Percentiles rank a stretch among this genome's conserved stretches.
Conservation (phyloP, 768 basidiomycete species). For the Lactarius indigo region DNA sequence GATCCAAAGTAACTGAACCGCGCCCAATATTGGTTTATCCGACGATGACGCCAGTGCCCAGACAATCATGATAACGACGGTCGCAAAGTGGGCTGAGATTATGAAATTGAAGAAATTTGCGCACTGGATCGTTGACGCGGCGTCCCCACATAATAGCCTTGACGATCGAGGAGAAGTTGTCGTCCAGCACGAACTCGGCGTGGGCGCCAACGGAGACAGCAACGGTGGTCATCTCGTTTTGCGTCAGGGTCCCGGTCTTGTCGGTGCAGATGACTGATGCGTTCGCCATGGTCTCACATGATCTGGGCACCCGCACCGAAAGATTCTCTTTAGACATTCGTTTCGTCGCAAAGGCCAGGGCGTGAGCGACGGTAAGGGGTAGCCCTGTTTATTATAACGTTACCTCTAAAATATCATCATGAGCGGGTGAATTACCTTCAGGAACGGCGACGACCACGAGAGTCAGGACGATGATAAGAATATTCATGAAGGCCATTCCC, state of each 20-base stretch:
- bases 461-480: slow-evolving; percentile 92
- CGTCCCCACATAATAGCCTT: slow-evolving; percentile 99
- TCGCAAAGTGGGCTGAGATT: slow-evolving; percentile 90
- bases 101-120: slow-evolving; percentile 98
- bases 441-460: slow-evolving; percentile 83
- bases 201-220: slow-evolving; percentile 93
- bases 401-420: slow-evolving; percentile 8
- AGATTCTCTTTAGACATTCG: slow-evolving; percentile 95
- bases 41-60: slow-evolving; percentile 75
- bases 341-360: slow-evolving; percentile 94
- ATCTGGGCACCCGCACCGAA: slow-evolving; percentile 90
- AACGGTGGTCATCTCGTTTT: slow-evolving; percentile 94
- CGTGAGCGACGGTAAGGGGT: slow-evolving; percentile 93
- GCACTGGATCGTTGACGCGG: slow-evolving; percentile 95
- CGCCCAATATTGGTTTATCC: slow-evolving; percentile 84
- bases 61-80: slow-evolving; percentile 90
- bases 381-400: slow-evolving; percentile 50
- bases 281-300: slow-evolving; percentile 99
- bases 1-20: slow-evolving; percentile 97
- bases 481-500: slow-evolving; percentile 87
- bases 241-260: slow-evolving; percentile 95
- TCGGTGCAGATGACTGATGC: slow-evolving; percentile 94
- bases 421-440: slow-evolving; percentile 48
- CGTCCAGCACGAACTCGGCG: slow-evolving; percentile 96
- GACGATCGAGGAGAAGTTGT: slow-evolving; percentile 94